Conservation (phyloP, 176 grass and related monocot species). For the Coix lacrymajobi region DNA sequence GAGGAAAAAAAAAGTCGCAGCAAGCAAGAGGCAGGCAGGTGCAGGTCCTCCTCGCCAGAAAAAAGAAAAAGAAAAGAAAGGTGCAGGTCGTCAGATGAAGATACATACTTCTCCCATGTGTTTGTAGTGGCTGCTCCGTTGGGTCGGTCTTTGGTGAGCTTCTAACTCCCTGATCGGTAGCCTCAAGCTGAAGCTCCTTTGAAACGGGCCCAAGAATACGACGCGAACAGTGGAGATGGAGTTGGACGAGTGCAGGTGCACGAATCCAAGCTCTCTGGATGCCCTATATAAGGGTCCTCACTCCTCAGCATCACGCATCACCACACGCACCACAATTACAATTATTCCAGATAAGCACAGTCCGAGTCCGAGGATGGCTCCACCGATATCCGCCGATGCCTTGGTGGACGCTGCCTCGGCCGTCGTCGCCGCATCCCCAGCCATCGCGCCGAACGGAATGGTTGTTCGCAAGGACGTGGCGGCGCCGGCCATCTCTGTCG, state of each 20-base stretch:
- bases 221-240: neutral
- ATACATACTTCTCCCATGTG: neutral
- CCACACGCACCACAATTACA: neutral
- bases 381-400: constrained; percentile 12
- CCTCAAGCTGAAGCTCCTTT: neutral
- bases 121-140: neutral
- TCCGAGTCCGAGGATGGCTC: constrained; percentile 7
- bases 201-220: neutral
- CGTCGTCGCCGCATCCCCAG: neutral
- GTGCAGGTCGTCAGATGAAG: neutral
- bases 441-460: neutral
- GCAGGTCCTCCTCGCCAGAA: neutral
- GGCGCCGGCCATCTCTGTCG: constrained; percentile 13
- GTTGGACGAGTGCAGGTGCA: neutral
- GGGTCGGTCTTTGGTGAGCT: neutral
- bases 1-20: neutral
- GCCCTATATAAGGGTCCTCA: constrained; percentile 42
- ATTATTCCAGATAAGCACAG: neutral
- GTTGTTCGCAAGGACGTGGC: neutral
- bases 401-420: constrained; percentile 11
- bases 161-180: neutral
- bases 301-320: neutral
- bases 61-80: neutral
- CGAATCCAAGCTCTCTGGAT: neutral
- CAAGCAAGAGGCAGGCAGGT: neutral